Base-by-base conservation (phyloP, 495 filamentous ascomycete genomes). In the Neurospora terricola region DNA sequence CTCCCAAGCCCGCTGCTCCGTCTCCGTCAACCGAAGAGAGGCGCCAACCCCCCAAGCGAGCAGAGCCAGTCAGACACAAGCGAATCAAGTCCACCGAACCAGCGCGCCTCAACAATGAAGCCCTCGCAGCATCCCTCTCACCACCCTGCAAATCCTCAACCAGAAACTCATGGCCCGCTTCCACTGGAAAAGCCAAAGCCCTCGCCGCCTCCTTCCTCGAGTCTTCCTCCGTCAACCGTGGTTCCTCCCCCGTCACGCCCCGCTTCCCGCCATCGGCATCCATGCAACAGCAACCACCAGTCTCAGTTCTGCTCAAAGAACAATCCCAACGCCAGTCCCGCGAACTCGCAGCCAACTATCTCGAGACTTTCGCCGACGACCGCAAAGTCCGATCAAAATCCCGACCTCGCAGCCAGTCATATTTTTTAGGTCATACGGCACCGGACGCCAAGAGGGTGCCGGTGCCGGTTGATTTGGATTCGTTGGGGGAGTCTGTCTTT, bases 81-180 rank as follows among this genome's bases (percentile, higher is more conserved):
- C 69, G 73, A 30, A 54, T 68, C 38, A 73, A 66, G 18, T 68
- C 72, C 30, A 73, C 66, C n/a, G 72, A 69, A 23, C 45, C 54
- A 36, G 54, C 54, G 18, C 54, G 54, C 6, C 54, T 66, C 30
- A 16, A 4, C 27, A 34, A 66, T 27, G 54, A 66, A 34, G 54
- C 54, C 27, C 54, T 66, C 54, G 54, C 54, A 36, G 54, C 54
- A 10, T 66, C 54, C 3, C 54, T 66, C 54, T 66, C 27, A 18
- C 54, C 27, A 18, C 54, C 12, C 12, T 6, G 27, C 27, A 66
- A 66, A 36, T 16, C 27, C 5, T 36, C 54, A 16, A 16, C 14
- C 14, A 66, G 54, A 66, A 66, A 66, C 27, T 66, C 54, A 0
- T 66, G 54, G 54, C 54, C 54, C n/a, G n/a, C n/a, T n/a, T n/a